A percentile compares a stretch with the other conserved stretches of the same genome.
Conservation (phyloP, 148 eudicot genomes). For the Drosera capensis region DNA sequence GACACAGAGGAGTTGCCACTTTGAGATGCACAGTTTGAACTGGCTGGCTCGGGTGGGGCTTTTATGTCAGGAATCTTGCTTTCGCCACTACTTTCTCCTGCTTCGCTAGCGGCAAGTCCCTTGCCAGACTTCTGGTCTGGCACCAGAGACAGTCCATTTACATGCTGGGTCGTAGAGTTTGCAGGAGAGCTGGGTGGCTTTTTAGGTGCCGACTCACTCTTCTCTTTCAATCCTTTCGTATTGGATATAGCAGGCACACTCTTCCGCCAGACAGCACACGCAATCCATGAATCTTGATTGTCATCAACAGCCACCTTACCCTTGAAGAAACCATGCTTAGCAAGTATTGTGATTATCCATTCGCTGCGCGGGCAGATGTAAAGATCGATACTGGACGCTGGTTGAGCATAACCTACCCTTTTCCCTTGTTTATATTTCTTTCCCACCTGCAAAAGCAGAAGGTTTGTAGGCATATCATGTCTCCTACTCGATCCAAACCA, state of each 20-base stretch:
- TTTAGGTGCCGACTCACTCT: conserved; percentile 7
- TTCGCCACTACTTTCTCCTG: conserved; percentile 9
- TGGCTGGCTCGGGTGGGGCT: conserved; percentile 3
- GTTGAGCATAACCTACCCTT: conserved; percentile 55
- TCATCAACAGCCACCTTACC: conserved; percentile 39
- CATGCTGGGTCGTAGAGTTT: conserved; percentile 8
- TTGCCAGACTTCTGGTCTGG: conserved; percentile 11
- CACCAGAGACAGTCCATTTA: conserved; percentile 10
- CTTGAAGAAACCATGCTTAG: conserved; percentile 59
- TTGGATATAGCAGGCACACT: conserved; percentile 18
- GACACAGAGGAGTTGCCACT: not conserved
- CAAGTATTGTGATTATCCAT: conserved; percentile 45
- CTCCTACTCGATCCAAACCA: not conserved
- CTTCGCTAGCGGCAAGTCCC: not conserved
- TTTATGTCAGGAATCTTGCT: conserved; percentile 7
- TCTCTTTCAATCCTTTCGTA: conserved; percentile 13
- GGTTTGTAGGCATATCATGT: not conserved
- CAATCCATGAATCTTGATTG: conserved; percentile 39
- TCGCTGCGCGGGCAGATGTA: conserved; percentile 68
- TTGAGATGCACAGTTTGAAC: not conserved
- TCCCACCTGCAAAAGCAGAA: conserved; percentile 29
- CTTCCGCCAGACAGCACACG: conserved; percentile 73
- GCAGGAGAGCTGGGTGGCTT: conserved; percentile 18
- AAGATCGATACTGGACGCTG: conserved; percentile 38
- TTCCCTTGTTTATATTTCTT: conserved; percentile 37